Percentiles rank a stretch among this genome's conserved stretches.
Conservation (phyloP, 1,284 basidiomycete species). For the Ustilago sp. region DNA sequence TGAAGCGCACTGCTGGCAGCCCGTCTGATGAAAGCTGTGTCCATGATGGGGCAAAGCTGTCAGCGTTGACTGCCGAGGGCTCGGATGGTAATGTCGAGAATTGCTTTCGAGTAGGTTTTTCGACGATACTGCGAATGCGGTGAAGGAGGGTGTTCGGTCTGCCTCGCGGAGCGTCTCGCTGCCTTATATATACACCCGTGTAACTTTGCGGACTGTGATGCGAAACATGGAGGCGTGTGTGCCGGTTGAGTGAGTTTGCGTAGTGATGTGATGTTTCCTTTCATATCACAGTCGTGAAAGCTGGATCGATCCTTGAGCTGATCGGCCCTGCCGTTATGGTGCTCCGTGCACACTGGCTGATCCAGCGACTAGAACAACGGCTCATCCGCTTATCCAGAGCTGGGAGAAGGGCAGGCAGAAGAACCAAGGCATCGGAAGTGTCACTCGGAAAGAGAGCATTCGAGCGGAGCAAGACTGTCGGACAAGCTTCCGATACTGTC, state of each 20-base stretch:
- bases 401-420: neutral
- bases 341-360: neutral
- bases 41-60: constrained; percentile 1
- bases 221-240: neutral
- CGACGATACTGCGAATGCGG: no score
- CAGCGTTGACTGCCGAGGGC: neutral
- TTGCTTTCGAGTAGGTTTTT: neutral
- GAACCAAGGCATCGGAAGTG: neutral
- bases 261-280: neutral
- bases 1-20: constrained; percentile 43
- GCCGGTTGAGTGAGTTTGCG: neutral
- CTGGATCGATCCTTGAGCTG: neutral
- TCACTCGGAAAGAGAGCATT: constrained; percentile 7
- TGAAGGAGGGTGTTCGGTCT: neutral
- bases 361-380: neutral
- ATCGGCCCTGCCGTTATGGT: neutral
- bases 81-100: neutral
- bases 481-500: neutral
- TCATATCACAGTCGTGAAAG: neutral
- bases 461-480: constrained; percentile 7
- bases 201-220: neutral
- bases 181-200: neutral
- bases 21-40: constrained; percentile 5
- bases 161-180: neutral
- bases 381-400: neutral